Evolutionary conservation across 2,329 filamentous ascomycete species (phyloP).

Genomic region (Penicillium sp.): DNA sequence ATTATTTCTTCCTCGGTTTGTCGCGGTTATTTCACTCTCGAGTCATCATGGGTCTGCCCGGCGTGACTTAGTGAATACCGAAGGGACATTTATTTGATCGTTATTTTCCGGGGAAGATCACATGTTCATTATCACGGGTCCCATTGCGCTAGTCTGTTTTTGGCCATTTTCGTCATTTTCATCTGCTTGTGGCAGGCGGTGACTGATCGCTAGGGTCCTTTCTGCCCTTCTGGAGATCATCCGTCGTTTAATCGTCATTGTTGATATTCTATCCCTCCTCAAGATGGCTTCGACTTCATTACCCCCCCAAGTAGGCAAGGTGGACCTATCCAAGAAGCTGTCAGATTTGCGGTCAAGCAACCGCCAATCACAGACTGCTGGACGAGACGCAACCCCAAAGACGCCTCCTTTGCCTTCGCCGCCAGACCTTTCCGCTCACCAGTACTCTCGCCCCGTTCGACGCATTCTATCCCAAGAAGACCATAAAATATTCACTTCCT

Average conservation of each 20-base stretch:
- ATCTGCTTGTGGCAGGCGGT: slow-evolving; percentile 11
- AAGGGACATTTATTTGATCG: slow-evolving; percentile 12
- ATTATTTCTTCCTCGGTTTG: not conserved
- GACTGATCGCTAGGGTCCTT: not conserved
- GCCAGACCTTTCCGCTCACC: slow-evolving; percentile 56
- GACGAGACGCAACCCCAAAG: slow-evolving; percentile 59
- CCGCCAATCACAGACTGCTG: slow-evolving; percentile 29
- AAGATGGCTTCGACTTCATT: slow-evolving; percentile 24
- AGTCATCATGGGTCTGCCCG: slow-evolving; percentile 8
- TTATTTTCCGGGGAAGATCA: slow-evolving; percentile 13
- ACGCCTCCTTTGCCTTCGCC: slow-evolving; percentile 70
- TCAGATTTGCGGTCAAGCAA: slow-evolving; percentile 33
- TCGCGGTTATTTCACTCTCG: not conserved
- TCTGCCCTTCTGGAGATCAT: slow-evolving; percentile 2
- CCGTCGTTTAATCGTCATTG: slow-evolving; percentile 5
- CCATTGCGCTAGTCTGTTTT: slow-evolving; percentile 11
- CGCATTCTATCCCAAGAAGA: slow-evolving; percentile 78
- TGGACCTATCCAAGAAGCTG: slow-evolving; percentile 42
- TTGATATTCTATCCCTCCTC: slow-evolving; percentile 5
- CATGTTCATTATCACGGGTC: slow-evolving; percentile 13
- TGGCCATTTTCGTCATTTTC: slow-evolving; percentile 1
- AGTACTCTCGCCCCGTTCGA: slow-evolving; percentile 64
- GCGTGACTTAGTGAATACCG: slow-evolving; percentile 4
- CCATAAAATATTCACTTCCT: slow-evolving; percentile 74
- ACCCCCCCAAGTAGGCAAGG: slow-evolving; percentile 20